Base-by-base conservation (phyloP, 2,329 filamentous ascomycete genomes). In the Blastomyces percursus region DNA sequence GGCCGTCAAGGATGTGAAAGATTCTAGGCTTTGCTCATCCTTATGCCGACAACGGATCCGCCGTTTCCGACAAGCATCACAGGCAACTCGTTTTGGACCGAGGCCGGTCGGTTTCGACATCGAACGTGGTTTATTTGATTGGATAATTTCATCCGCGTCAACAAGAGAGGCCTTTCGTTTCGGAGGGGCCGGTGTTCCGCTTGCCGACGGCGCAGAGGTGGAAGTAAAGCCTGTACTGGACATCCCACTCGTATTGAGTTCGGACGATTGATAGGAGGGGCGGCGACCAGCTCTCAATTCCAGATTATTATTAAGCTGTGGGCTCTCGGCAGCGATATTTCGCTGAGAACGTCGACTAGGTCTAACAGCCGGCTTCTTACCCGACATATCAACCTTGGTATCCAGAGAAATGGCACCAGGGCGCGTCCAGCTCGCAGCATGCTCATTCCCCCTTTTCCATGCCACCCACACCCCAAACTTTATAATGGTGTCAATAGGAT, bases 381-480 rank as follows among this genome's bases (percentile, higher is more conserved):
- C 79, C 14, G 72, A 70, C 46, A 78, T 74, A 58, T 78, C 80
- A 61, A 80, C 75, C 63, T 77, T 77, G 48, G 73, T 69, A 67
- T 77, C 81, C 55, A 79, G 79, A 54, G 84, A 76, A 19, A 80
- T 76, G 55, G 79, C 79, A 66, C 85, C 82, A 1, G 82, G 82
- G 62, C 82, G 78, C 50, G 84, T 84, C 85, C 85, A 88, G 54
- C 80, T 76, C 38, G 84, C 83, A 57, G 85, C 82, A 62, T 76
- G 76, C 66, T 86, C 84, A 68, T 86, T 86, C 12, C 85, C 85
- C 61, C 82, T 81, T 71, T 88, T 87, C 85, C 85, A 87, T 2
- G 85, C 83, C 63, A 83, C 80, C 85, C 85, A 88, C 62, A 86
- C 77, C 5, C 84, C 85, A 66, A 88, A 87, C 19, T 74, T 80